Base-by-base conservation (phyloP, 1,139 yeast species). In the Starmera stellimalicola region DNA sequence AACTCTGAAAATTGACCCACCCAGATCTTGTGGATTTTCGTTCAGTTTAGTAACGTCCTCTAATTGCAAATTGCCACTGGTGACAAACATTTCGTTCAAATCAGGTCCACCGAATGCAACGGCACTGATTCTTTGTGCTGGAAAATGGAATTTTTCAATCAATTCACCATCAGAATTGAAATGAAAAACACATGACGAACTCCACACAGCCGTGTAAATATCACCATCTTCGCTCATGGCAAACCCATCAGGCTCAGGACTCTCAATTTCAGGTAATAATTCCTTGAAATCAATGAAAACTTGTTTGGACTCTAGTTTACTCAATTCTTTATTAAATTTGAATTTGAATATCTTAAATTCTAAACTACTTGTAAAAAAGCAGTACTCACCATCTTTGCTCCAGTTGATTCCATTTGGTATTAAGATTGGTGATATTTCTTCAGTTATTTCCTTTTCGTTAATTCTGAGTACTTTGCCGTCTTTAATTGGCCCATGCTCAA, bases 401-500 rank as follows among this genome's bases (percentile, higher is more conserved):
- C 85, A 88, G 22, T 80, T 82, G 44, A 87, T 65, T n/a, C 95
- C 95, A 51, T 87, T 87, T 16, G 91, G 70, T 38, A 81, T 78
- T 26, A 54, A 54, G 26, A 68, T 57, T 18, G 60, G 51, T 24
- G 59, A 57, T 40, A 63, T 51, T 6, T 63, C 48, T 24, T 45
- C 41, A 9, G 48, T 42, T 15, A 54, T 42, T 7, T 45, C 41
- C n/a, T 48, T 53, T 6, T 50, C 35, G 25, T 52, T 52, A 29
- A 62, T 48, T 24, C 56, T 54, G 33, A 59, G 44, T 11, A 63
- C 37, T 37, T 56, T 52, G 4, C 70, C 70, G 31, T 57, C 55
- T 9, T 39, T 44, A 16, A 51, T 43, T 6, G 55, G 52, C 16
- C 52, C 56, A 30, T 44, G 54, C 39, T 40, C 63, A 50, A 77